Evolutionary conservation across 345 rosid genomes (phyloP).

Genomic region (Atalantia buxifolia): DNA sequence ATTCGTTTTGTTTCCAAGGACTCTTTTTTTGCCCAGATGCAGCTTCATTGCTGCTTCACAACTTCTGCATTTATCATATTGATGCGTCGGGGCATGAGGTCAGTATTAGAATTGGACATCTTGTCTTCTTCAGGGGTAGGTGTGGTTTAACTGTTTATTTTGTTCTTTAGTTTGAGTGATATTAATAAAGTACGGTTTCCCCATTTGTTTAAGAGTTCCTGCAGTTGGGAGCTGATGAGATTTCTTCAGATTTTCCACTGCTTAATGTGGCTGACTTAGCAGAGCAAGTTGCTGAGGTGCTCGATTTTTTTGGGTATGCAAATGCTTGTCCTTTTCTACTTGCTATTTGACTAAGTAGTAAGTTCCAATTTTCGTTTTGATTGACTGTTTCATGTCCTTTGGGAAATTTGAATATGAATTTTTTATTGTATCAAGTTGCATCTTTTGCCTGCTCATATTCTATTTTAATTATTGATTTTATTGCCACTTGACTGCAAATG

Average conservation of each 20-base stretch:
- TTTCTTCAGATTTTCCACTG: slow-evolving; percentile 44
- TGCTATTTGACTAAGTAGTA: too few relatives aligned
- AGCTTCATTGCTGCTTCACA: slow-evolving; percentile 52
- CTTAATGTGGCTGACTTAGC: slow-evolving; percentile 59
- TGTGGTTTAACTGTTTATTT: background rate
- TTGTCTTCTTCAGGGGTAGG: background rate
- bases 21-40: slow-evolving; percentile 52
- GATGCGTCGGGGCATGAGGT: slow-evolving; percentile 76
- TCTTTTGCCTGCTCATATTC: background rate
- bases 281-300: slow-evolving; percentile 61
- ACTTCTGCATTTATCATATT: slow-evolving; percentile 67
- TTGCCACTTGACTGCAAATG: background rate
- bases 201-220: slow-evolving; percentile 47
- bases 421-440: background rate
- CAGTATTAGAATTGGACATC: slow-evolving; percentile 19
- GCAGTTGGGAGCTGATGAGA: slow-evolving; percentile 66
- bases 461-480: background rate
- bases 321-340: background rate
- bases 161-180: slow-evolving; percentile 9
- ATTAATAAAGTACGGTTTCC: slow-evolving; percentile 20
- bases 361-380: too few relatives aligned
- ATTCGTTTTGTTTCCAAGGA: slow-evolving; percentile 54
- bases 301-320: slow-evolving; percentile 50
- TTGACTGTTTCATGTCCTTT: background rate
- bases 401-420: background rate